Evolutionary conservation across 108 stramenopile genomes (phyloP).

Genomic region (Mediolabrus comicus): DNA sequence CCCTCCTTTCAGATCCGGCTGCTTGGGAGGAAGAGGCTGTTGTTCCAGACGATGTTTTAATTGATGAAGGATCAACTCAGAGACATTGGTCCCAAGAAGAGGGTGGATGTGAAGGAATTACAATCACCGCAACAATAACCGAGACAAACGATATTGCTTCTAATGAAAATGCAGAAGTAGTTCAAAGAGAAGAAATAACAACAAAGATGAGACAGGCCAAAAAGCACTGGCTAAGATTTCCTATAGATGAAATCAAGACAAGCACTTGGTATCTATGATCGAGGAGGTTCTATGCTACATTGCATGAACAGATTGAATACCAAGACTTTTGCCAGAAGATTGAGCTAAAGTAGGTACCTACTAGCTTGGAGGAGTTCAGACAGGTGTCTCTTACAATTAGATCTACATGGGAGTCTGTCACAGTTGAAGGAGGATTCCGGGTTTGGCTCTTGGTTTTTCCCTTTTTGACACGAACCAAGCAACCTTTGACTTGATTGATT

Average conservation of each 20-base stretch:
- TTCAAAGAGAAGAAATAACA: slow-evolving; percentile 27
- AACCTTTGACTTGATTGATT: too few relatives aligned
- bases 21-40: slow-evolving; percentile 55
- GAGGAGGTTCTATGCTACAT: too few relatives aligned
- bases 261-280: slow-evolving; percentile 48
- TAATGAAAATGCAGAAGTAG: not conserved
- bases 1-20: slow-evolving; percentile 29
- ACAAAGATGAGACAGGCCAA: slow-evolving; percentile 33
- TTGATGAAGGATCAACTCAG: slow-evolving; percentile 16
- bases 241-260: slow-evolving; percentile 42
- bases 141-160: too few relatives aligned
- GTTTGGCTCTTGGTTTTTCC: too few relatives aligned
- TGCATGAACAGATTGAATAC: too few relatives aligned
- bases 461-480: too few relatives aligned
- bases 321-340: too few relatives aligned
- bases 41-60: slow-evolving; percentile 28
- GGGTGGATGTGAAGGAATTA: slow-evolving; percentile 69
- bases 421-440: too few relatives aligned
- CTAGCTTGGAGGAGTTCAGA: too few relatives aligned
- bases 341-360: too few relatives aligned
- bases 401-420: too few relatives aligned
- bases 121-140: not conserved
- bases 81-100: slow-evolving; percentile 54
- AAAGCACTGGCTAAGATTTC: slow-evolving; percentile 44
- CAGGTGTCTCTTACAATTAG: too few relatives aligned